phyloP scores from a whole-genome alignment of 1,139 yeast species.

The Debaryomycetaceae sp. region DNA sequence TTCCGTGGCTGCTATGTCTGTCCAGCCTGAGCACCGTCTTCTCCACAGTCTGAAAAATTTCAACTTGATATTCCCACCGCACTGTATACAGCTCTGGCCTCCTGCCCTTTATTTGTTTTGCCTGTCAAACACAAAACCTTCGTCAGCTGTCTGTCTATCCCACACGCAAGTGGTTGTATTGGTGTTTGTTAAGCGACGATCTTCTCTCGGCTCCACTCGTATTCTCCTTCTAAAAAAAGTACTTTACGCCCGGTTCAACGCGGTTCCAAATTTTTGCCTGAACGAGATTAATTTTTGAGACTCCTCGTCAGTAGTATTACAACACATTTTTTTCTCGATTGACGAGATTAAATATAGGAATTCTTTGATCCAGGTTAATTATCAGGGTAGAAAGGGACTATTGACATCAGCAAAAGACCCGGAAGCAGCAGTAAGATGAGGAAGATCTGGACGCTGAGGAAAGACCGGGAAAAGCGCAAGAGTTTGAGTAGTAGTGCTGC shows the following conservation, averaged over 20 bases:
- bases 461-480: conserved; percentile 26
- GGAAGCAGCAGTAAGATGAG: conserved; percentile 15
- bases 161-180: too few relatives aligned
- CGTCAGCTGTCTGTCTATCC: too few relatives aligned
- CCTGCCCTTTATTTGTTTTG: neutral
- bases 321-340: neutral
- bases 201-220: neutral
- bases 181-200: neutral
- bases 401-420: neutral
- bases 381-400: neutral
- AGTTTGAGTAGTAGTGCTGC: conserved; percentile 14
- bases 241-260: neutral
- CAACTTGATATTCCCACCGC: neutral
- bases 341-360: neutral
- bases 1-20: neutral
- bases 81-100: neutral
- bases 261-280: neutral
- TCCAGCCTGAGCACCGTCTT: neutral
- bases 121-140: neutral
- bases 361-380: neutral
- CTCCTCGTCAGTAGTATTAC: neutral
- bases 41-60: neutral
- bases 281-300: neutral
- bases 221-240: neutral
- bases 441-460: conserved; percentile 30